phyloP scores from a whole-genome alignment of 495 filamentous ascomycete species.

The Cetradonia linearis region DNA sequence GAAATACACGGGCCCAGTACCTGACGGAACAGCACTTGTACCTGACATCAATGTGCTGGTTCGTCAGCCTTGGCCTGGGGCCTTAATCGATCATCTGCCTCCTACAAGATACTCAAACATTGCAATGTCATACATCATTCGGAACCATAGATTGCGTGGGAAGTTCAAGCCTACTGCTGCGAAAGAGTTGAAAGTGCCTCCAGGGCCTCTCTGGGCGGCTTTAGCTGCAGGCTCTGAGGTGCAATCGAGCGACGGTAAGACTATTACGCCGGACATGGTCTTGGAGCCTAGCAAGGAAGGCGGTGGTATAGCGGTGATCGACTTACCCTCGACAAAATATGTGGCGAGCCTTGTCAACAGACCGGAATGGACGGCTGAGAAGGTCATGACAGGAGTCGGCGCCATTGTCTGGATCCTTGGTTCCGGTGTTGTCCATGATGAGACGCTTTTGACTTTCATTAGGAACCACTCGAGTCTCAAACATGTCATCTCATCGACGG shows the following conservation, averaged over 20 bases:
- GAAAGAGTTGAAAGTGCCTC: constrained; percentile 44
- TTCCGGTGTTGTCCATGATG: constrained; percentile 50
- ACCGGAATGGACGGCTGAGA: constrained; percentile 58
- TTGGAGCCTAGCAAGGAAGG: constrained; percentile 44
- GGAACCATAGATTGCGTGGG: constrained; percentile 61
- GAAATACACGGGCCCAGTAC: constrained; percentile 54
- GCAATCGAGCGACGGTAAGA: constrained; percentile 42
- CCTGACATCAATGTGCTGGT: constrained; percentile 65
- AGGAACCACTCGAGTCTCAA: constrained; percentile 44
- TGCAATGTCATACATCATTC: constrained; percentile 77
- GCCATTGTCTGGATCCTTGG: constrained; percentile 77
- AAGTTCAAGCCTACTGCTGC: constrained; percentile 66
- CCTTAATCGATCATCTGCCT: constrained; percentile 52
- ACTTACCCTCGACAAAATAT: constrained; percentile 60
- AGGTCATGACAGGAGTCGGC: constrained; percentile 54
- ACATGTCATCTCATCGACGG: constrained; percentile 66
- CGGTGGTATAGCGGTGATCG: constrained; percentile 66
- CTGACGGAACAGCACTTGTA: constrained; percentile 38
- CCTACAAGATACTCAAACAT: constrained; percentile 49
- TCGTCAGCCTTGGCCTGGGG: constrained; percentile 74
- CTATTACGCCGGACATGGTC: constrained; percentile 57
- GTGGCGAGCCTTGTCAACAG: constrained; percentile 55
- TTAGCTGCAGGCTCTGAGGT: constrained; percentile 47
- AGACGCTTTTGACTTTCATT: constrained; percentile 58
- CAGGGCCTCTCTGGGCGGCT: constrained; percentile 42